A percentile compares a stretch with the other conserved stretches of the same genome.
These are phyloP conservation scores for Trematosphaeria pertusa DNA, from an alignment of 2,329 filamentous ascomycete genomes.

Conservation along the genomic window DNA sequence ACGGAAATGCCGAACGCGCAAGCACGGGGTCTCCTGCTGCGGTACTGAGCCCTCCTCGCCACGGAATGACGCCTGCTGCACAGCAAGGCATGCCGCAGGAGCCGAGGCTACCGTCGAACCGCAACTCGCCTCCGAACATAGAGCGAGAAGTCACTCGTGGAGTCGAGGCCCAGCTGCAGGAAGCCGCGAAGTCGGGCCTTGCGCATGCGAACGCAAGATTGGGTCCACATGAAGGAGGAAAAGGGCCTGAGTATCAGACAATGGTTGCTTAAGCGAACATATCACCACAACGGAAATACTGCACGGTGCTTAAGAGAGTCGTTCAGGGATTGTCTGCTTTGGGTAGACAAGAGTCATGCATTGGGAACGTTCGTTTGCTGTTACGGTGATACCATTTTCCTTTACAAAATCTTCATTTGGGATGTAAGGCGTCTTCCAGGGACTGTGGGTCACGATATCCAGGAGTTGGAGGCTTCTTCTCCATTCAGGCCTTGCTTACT, in stretches of 20 bases:
- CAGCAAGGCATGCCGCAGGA: slow-evolving; percentile 20
- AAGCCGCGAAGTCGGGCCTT: slow-evolving; percentile 43
- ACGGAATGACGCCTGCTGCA: slow-evolving; percentile 28
- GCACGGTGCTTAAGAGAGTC: no score
- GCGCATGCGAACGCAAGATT: slow-evolving; percentile 35
- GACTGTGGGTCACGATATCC: no score
- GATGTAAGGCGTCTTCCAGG: no score
- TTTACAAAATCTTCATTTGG: no score
- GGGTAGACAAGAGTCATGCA: no score
- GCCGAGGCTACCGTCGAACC: slow-evolving; percentile 19
- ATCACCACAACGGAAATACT: no score
- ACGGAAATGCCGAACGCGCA: slow-evolving; percentile 33
- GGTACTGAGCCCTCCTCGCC: slow-evolving; percentile 33
- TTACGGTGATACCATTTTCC: no score
- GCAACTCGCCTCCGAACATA: slow-evolving; percentile 27
- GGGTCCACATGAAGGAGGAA: slow-evolving; percentile 16
- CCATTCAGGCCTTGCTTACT: no score
- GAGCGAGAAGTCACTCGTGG: slow-evolving; percentile 26
- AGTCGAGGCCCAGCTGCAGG: slow-evolving; percentile 40
- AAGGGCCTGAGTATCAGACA: slow-evolving; percentile 31
- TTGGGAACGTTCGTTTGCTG: no score
- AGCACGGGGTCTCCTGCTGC: slow-evolving; percentile 38
- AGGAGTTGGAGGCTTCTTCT: no score
- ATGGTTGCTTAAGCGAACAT: slow-evolving; percentile 35
- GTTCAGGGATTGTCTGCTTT: no score